Evolutionary conservation across 192 early-diverging fungal genomes (phyloP).

Genomic region (Kappamyces sp.): DNA sequence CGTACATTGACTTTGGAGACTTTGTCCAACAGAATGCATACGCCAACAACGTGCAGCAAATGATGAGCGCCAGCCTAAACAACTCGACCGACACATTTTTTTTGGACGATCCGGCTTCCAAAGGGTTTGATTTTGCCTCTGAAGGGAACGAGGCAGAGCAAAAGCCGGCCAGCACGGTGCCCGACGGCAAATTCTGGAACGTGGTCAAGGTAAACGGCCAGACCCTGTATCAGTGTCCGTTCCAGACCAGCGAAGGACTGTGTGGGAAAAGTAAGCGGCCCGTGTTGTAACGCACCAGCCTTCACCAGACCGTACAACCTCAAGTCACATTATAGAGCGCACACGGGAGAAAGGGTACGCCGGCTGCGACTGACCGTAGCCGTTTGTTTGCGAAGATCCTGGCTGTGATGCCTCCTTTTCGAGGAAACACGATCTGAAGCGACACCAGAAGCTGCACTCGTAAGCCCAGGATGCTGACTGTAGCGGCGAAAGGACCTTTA

Average conservation of each 20-base stretch:
- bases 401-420: conserved; percentile 75
- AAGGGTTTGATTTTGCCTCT: too few species aligned
- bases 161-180: too few species aligned
- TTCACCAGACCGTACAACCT: conserved; percentile 68
- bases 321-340: conserved; percentile 59
- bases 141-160: too few species aligned
- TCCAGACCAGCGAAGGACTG: too few species aligned
- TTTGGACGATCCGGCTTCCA: too few species aligned
- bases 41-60: too few species aligned
- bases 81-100: too few species aligned
- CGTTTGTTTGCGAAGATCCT: conserved; percentile 48
- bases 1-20: too few species aligned
- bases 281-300: conserved; percentile 17
- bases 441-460: conserved; percentile 50
- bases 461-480: conserved; percentile 14
- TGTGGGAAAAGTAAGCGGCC: conserved; percentile 33
- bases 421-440: conserved; percentile 85
- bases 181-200: conserved; percentile 17
- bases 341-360: conserved; percentile 62
- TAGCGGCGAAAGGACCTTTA: conserved; percentile 31
- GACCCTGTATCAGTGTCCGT: conserved; percentile 42
- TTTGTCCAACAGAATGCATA: too few species aligned
- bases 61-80: too few species aligned
- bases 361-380: too few species aligned
- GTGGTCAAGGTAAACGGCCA: conserved; percentile 18